Base-by-base conservation (phyloP, 2,329 filamentous ascomycete genomes). In the Diatrype stigma region DNA sequence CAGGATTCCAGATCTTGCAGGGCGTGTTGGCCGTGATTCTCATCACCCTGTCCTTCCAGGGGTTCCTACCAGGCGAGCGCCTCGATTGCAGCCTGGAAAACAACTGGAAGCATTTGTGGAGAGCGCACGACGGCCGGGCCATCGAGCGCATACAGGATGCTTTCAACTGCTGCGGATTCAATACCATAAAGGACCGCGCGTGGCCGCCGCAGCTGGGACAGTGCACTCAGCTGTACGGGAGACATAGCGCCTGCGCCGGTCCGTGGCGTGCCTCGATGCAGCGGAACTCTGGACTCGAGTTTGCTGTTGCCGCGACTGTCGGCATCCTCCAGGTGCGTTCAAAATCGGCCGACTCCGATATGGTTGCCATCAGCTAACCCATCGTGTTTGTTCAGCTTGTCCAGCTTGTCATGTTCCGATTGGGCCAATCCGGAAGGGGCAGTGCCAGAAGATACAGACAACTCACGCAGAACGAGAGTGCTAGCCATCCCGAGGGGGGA, bases 111-210 rank as follows among this genome's bases (percentile, higher is more conserved):
- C 55, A 52, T 2, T 62, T 88, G 51, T 89, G 74, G 58, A 64
- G 56, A 0, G 57, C 60, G 0, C 81, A 84, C 53, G 72, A 87
- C 49, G 60, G 62, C 5, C 55, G 58, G 1, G 65, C 73, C 2
- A 78, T 90, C 51, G 71, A 75, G 40, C 66, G 69, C 2, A 85
- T 90, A 47, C 87, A 90, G 60, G 82, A 90, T 61, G 65, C 75
- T 0, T 77, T 88, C 30, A 63, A 77, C 7, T 90, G 87, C 69
- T 90, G 87, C 57, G 87, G 87, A 0, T 72, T 88, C 32, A 74
- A 74, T 50, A 76, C 72, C 4, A 63, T 81, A 26, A 66, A 63
- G 28, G 85, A 90, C 60, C 80, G 78, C 57, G 78, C 80, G 0
- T 89, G 78, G 72, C 87, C 86, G 0, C 55, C 77, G 72, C 87